Conservation (phyloP, 805 yeast genomes). For the Metschnikowia anglica region DNA sequence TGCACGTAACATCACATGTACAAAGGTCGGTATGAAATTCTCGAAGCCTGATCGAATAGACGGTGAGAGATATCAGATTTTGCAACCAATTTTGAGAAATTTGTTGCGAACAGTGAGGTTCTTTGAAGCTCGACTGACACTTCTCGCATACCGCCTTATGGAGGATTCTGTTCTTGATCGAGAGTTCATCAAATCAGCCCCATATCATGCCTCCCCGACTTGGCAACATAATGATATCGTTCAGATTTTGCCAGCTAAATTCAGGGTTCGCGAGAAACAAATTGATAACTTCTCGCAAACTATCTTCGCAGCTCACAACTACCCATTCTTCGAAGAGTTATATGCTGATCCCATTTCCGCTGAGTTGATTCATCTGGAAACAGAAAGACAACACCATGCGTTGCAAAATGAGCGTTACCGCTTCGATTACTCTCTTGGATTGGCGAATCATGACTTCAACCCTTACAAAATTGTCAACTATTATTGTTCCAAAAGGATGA, state of each 20-base stretch:
- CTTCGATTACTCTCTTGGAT: slow-evolving; percentile 27
- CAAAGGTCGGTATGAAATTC: slow-evolving; percentile 31
- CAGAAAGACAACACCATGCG: slow-evolving; percentile 16
- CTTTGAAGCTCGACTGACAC: slow-evolving; percentile 32
- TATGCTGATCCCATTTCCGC: slow-evolving; percentile 18
- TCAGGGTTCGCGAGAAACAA: slow-evolving; percentile 15
- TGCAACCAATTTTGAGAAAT: slow-evolving; percentile 26
- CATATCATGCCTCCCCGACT: slow-evolving; percentile 6
- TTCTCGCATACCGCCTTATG: slow-evolving; percentile 28
- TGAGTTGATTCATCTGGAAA: slow-evolving; percentile 13
- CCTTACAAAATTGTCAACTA: slow-evolving; percentile 18
- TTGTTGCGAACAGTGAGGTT: slow-evolving; percentile 33
- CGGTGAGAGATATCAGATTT: slow-evolving; percentile 21
- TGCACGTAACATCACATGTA: slow-evolving; percentile 32
- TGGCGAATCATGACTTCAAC: slow-evolving; percentile 31
- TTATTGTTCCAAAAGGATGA: slow-evolving; percentile 2
- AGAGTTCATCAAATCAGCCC: slow-evolving; percentile 18
- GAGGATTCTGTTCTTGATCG: slow-evolving; percentile 24
- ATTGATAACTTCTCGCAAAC: slow-evolving; percentile 11
- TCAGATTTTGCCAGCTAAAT: slow-evolving; percentile 22
- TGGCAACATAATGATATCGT: slow-evolving; percentile 20
- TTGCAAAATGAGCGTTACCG: slow-evolving; percentile 16
- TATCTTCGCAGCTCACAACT: slow-evolving; percentile 16
- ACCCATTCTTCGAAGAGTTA: slow-evolving; percentile 22
- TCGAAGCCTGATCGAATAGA: slow-evolving; percentile 18